Evolutionary conservation across 106 monocot genomes (phyloP).

Genomic region (Apostasia ramifera): DNA sequence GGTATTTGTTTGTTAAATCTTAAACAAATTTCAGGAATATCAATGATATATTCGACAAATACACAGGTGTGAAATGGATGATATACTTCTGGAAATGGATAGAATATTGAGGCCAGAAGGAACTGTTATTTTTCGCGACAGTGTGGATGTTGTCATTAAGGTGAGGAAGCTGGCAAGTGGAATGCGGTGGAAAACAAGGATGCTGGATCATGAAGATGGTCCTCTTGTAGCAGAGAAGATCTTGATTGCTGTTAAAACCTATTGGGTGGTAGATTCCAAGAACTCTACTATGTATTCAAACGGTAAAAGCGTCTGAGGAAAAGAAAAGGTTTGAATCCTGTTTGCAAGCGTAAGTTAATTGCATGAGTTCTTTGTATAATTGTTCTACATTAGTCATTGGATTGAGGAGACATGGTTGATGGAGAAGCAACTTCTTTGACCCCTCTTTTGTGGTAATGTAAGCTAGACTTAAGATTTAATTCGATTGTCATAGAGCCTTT

Average conservation of each 20-base stretch:
- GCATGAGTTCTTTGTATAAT: too few relatives aligned
- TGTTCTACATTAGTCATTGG: too few relatives aligned
- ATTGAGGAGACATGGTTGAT: too few relatives aligned
- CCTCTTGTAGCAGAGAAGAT: slow-evolving; percentile 48
- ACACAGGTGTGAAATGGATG: slow-evolving; percentile 42
- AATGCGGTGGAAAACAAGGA: slow-evolving; percentile 48
- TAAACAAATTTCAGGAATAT: neutral
- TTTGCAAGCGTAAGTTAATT: too few relatives aligned
- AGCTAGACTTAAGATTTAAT: too few relatives aligned
- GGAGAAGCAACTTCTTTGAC: too few relatives aligned
- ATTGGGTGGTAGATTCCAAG: slow-evolving; percentile 30
- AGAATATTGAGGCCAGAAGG: slow-evolving; percentile 53
- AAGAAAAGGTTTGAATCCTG: too few relatives aligned
- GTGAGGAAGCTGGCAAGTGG: slow-evolving; percentile 24
- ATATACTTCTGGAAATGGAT: slow-evolving; percentile 58
- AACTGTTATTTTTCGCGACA: slow-evolving; percentile 30
- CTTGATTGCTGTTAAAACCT: slow-evolving; percentile 36
- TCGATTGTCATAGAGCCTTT: too few relatives aligned
- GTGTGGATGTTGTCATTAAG: slow-evolving; percentile 35
- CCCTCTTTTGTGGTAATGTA: too few relatives aligned
- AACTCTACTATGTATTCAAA: slow-evolving; percentile 1
- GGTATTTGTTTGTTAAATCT: neutral
- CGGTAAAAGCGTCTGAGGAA: too few relatives aligned
- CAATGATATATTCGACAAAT: slow-evolving; percentile 1
- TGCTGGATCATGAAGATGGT: slow-evolving; percentile 54